Evolutionary conservation across 768 basidiomycete genomes (phyloP).

Genomic region (Lentinula raphanica): DNA sequence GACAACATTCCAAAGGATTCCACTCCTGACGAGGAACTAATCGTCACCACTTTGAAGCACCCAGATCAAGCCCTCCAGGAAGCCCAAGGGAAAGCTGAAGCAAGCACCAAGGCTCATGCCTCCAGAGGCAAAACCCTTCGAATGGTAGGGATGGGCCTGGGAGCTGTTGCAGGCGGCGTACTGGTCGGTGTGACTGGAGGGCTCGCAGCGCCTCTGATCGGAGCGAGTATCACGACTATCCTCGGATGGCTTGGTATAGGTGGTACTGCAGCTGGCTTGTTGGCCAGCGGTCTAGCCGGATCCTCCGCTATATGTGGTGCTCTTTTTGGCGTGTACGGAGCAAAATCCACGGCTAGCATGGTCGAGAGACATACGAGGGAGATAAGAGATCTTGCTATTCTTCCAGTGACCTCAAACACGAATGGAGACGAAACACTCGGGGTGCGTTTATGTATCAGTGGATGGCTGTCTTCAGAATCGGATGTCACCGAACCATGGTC

Average conservation of each 20-base stretch:
- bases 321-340: slow-evolving; percentile 54
- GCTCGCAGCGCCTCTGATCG: slow-evolving; percentile 52
- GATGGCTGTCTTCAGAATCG: slow-evolving; percentile 40
- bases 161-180: slow-evolving; percentile 50
- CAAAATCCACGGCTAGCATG: slow-evolving; percentile 41
- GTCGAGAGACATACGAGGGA: slow-evolving; percentile 46
- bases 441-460: slow-evolving; percentile 49
- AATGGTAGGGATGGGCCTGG: slow-evolving; percentile 43
- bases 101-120: slow-evolving; percentile 36
- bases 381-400: slow-evolving; percentile 47
- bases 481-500: slow-evolving; percentile 53
- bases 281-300: slow-evolving; percentile 49
- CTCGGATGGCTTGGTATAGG: slow-evolving; percentile 50
- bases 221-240: slow-evolving; percentile 44
- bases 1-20: slow-evolving; percentile 7
- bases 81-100: slow-evolving; percentile 36
- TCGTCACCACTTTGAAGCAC: slow-evolving; percentile 43
- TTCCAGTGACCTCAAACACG: slow-evolving; percentile 31
- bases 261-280: slow-evolving; percentile 44
- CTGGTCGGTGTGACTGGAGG: slow-evolving; percentile 56
- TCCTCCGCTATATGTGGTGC: slow-evolving; percentile 54
- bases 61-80: slow-evolving; percentile 41
- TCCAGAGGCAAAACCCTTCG: slow-evolving; percentile 34
- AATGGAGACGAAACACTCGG: slow-evolving; percentile 40
- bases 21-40: slow-evolving; percentile 35